Evolutionary conservation across 1,284 basidiomycete species (phyloP).

Genomic region (Leccinum angustisporum): DNA sequence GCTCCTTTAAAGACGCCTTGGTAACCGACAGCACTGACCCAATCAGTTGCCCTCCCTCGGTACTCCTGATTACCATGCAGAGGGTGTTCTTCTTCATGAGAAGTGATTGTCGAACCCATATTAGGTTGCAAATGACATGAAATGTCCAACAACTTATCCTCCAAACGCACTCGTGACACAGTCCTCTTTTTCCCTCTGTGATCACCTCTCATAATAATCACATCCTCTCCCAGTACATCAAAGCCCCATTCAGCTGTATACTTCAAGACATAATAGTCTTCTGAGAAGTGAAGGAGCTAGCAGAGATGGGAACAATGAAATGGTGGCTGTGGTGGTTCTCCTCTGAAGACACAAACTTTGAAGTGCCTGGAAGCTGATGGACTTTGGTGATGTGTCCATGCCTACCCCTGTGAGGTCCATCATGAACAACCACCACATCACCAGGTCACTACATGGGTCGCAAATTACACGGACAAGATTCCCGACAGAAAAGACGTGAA

Average conservation of each 20-base stretch:
- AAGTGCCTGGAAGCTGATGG: not conserved
- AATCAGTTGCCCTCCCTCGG: not conserved
- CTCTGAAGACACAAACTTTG: not conserved
- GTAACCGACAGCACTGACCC: not conserved
- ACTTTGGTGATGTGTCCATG: not conserved
- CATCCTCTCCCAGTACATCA: not conserved
- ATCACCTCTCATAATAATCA: not conserved
- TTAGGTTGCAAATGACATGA: not conserved
- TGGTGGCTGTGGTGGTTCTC: too few species aligned
- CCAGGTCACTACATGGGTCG: not conserved
- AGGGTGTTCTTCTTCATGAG: not conserved
- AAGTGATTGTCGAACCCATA: not conserved
- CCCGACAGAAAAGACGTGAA: not conserved
- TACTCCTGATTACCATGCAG: not conserved
- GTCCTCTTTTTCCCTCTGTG: not conserved
- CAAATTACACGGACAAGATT: not conserved
- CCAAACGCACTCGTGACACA: not conserved
- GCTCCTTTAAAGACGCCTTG: not conserved
- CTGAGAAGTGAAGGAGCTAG: not conserved
- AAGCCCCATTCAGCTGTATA: not conserved
- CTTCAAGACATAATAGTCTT: not conserved
- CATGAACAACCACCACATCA: not conserved
- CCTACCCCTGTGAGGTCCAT: not conserved
- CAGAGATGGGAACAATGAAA: not conserved
- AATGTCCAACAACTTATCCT: not conserved